phyloP scores from a whole-genome alignment of 495 filamentous ascomycete species.

The Xylaria longipes region DNA sequence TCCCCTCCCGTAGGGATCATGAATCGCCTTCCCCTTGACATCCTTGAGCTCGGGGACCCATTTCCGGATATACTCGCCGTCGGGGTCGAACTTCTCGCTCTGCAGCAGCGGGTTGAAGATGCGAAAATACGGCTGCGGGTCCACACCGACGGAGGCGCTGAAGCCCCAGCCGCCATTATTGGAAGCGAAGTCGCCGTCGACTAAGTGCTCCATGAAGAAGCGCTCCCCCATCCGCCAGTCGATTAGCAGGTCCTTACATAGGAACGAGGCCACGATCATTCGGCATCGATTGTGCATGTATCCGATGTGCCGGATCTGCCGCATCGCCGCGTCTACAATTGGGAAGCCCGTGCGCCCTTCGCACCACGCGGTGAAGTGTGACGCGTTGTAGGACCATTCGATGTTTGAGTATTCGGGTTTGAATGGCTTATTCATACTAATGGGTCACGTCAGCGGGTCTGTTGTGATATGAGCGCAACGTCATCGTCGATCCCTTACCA shows the following conservation, averaged over 20 bases:
- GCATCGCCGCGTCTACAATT: conserved; percentile 92
- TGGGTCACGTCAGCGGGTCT: conserved; percentile 5
- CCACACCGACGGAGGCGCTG: conserved; percentile 77
- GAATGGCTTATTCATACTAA: conserved; percentile 91
- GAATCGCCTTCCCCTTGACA: conserved; percentile 68
- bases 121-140: conserved; percentile 91
- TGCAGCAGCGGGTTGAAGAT: conserved; percentile 90
- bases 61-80: conserved; percentile 71
- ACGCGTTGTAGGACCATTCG: conserved; percentile 75
- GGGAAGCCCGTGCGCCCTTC: conserved; percentile 82
- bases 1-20: conserved; percentile 78
- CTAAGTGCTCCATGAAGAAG: conserved; percentile 86
- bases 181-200: conserved; percentile 91
- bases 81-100: conserved; percentile 80
- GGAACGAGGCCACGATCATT: conserved; percentile 88
- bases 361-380: conserved; percentile 76
- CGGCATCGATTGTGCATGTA: conserved; percentile 93
- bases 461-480: background rate
- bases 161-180: conserved; percentile 97
- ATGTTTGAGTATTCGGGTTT: conserved; percentile 87
- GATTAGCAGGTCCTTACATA: conserved; percentile 83
- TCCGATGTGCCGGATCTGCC: conserved; percentile 71
- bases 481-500: conserved; percentile 59
- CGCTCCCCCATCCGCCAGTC: conserved; percentile 92
- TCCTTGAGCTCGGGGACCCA: conserved; percentile 74